These are phyloP conservation scores for Annulohypoxylon maeteangense DNA, from an alignment of 495 filamentous ascomycete genomes.

Conservation along the genomic window DNA sequence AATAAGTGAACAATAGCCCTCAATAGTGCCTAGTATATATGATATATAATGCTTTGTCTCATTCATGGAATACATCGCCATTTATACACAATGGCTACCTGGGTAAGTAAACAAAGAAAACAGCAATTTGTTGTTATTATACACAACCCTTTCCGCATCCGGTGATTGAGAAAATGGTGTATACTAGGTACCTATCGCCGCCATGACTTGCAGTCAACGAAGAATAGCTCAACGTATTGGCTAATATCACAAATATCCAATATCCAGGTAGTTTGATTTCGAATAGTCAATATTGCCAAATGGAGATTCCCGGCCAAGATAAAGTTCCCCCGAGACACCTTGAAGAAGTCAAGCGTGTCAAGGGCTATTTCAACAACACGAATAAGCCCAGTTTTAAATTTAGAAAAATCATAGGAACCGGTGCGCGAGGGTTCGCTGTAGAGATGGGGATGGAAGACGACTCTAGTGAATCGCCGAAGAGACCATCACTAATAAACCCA, in stretches of 20 bases:
- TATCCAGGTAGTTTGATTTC: too few relatives aligned
- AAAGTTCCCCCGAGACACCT: neutral
- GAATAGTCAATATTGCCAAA: neutral
- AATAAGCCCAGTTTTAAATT: constrained; percentile 10
- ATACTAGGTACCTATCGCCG: too few relatives aligned
- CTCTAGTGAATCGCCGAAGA: constrained; percentile 8
- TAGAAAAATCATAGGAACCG: constrained; percentile 17
- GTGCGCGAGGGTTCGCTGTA: constrained; percentile 31
- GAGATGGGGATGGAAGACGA: constrained; percentile 19
- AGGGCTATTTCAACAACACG: constrained; percentile 50
- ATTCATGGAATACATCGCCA: neutral
- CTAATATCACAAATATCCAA: too few relatives aligned
- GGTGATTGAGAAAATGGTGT: too few relatives aligned
- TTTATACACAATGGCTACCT: neutral
- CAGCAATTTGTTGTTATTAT: too few relatives aligned
- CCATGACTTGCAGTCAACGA: too few relatives aligned
- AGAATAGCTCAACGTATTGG: too few relatives aligned
- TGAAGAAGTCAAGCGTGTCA: neutral
- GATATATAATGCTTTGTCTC: neutral
- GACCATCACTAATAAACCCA: neutral
- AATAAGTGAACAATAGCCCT: too few relatives aligned
- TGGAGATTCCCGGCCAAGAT: neutral
- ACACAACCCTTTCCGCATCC: neutral
- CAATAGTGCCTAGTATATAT: too few relatives aligned
- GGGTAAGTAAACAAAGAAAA: neutral